Evolutionary conservation across 2,329 filamentous ascomycete species (phyloP).

Genomic region (Leptographium lundbergii): DNA sequence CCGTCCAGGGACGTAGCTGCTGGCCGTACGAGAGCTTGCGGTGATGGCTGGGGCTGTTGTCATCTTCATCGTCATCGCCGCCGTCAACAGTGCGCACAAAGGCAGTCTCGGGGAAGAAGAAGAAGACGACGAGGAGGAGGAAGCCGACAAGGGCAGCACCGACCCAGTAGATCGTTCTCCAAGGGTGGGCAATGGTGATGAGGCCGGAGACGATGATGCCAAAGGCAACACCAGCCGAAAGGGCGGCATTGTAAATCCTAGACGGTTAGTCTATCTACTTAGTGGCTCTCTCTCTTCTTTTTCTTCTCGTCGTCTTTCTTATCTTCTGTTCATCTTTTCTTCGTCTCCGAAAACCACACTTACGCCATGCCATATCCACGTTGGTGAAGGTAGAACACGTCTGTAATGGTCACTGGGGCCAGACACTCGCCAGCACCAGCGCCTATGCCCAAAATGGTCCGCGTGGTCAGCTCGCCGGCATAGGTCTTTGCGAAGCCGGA

Average conservation of each 20-base stretch:
- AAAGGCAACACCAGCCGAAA: slow-evolving; percentile 24
- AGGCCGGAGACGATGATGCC: slow-evolving; percentile 32
- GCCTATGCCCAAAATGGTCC: slow-evolving; percentile 39
- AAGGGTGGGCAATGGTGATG: slow-evolving; percentile 33
- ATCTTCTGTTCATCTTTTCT: neutral
- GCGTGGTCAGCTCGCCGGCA: slow-evolving; percentile 27
- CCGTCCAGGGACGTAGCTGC: neutral
- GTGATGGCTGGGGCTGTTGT: neutral
- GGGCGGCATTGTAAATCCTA: slow-evolving; percentile 8
- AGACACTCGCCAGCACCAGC: slow-evolving; percentile 39
- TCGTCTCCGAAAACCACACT: too few species aligned
- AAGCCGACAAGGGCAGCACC: slow-evolving; percentile 35
- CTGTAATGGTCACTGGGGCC: slow-evolving; percentile 37
- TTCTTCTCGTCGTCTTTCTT: neutral
- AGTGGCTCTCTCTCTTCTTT: neutral
- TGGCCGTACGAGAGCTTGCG: neutral
- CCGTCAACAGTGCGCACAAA: slow-evolving; percentile 13
- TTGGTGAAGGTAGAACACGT: slow-evolving; percentile 45
- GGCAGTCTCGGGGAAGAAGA: slow-evolving; percentile 43
- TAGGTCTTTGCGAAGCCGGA: slow-evolving; percentile 29
- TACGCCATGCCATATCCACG: slow-evolving; percentile 36
- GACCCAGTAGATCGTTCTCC: slow-evolving; percentile 40
- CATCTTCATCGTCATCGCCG: neutral
- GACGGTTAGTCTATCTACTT: neutral
- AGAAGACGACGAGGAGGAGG: slow-evolving; percentile 32